These are phyloP conservation scores for Podospora sp. DNA, from an alignment of 495 filamentous ascomycete species.

Conservation along the genomic window DNA sequence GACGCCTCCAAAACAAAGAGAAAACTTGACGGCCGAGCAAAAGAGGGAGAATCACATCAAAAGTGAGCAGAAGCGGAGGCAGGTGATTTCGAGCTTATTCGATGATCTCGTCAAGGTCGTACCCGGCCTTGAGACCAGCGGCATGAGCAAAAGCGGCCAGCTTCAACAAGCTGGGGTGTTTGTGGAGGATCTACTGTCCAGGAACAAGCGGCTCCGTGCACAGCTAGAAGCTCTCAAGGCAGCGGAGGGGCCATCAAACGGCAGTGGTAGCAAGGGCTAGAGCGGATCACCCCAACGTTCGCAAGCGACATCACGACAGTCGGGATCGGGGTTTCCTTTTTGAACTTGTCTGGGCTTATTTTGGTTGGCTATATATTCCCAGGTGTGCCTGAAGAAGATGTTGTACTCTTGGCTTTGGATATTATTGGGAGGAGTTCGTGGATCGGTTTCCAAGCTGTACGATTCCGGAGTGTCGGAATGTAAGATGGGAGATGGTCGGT, in stretches of 20 bases:
- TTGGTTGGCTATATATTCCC: not conserved
- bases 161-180: not conserved
- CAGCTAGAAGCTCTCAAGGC: slow-evolving; percentile 47
- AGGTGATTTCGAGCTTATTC: slow-evolving; percentile 76
- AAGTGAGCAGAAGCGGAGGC: slow-evolving; percentile 84
- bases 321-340: not conserved
- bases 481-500: not conserved
- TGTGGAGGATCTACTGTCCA: slow-evolving; percentile 69
- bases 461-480: not conserved
- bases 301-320: too few species aligned
- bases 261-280: not conserved
- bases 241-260: not conserved
- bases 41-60: slow-evolving; percentile 86
- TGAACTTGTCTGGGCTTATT: not conserved
- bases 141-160: slow-evolving; percentile 54
- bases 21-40: slow-evolving; percentile 81
- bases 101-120: slow-evolving; percentile 71
- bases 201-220: slow-evolving; percentile 55
- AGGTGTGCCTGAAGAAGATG: not conserved
- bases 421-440: not conserved
- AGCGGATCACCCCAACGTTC: not conserved
- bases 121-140: slow-evolving; percentile 67
- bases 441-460: not conserved
- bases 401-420: not conserved
- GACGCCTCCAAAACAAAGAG: slow-evolving; percentile 54